These are phyloP conservation scores for Miscanthus sacchariflorus DNA, from an alignment of 202 grass and related monocot genomes.

Conservation along the genomic window DNA sequence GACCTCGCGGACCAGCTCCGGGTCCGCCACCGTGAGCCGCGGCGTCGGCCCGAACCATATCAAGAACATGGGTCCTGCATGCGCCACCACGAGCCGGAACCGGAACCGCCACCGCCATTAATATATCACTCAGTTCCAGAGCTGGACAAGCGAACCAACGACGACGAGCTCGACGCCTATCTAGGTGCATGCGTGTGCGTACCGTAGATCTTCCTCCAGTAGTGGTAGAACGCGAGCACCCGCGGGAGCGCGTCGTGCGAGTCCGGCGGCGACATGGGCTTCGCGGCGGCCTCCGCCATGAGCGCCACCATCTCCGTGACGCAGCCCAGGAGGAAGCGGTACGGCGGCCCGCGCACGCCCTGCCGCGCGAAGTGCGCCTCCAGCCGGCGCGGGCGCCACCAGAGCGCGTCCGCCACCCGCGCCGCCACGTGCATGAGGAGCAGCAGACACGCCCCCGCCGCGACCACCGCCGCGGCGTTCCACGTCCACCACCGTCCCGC, in stretches of 20 bases:
- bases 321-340: conserved; percentile 80
- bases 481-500: conserved; percentile 50
- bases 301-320: conserved; percentile 86
- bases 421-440: conserved; percentile 40
- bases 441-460: conserved; percentile 39
- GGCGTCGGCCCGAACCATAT: conserved; percentile 93
- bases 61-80: conserved; percentile 75
- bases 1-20: conserved; percentile 75
- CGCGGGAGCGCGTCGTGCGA: conserved; percentile 84
- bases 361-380: conserved; percentile 81
- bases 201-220: conserved; percentile 96
- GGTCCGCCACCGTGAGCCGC: conserved; percentile 75
- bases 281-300: conserved; percentile 70
- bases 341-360: conserved; percentile 77
- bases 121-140: not conserved
- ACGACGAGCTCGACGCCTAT: no score
- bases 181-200: not conserved
- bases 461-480: conserved; percentile 21
- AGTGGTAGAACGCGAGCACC: conserved; percentile 92
- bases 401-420: conserved; percentile 71
- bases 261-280: conserved; percentile 74
- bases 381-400: conserved; percentile 76
- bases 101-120: not conserved
- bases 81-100: not conserved
- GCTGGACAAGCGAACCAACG: not conserved